phyloP scores from a whole-genome alignment of 495 filamentous ascomycete genomes.

The Amniculicola lignicola region DNA sequence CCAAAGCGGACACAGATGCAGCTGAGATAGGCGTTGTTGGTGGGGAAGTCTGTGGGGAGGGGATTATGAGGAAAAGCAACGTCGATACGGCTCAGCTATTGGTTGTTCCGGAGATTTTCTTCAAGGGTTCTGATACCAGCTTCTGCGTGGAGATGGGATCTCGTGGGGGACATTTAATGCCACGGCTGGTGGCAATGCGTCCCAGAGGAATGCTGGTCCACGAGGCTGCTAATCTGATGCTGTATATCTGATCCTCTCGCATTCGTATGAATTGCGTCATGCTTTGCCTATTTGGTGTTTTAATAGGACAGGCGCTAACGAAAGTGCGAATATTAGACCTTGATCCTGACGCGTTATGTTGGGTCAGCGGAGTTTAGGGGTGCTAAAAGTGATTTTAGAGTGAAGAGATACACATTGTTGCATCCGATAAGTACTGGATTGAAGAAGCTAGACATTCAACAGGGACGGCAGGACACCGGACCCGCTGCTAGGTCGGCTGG shows the following conservation, averaged over 20 bases:
- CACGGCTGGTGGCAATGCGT: neutral
- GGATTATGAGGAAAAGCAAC: neutral
- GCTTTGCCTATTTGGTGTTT: too few relatives aligned
- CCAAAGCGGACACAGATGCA: neutral
- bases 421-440: neutral
- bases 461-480: neutral
- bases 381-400: neutral
- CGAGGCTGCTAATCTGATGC: neutral
- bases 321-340: too few relatives aligned
- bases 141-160: neutral
- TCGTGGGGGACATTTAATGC: slow-evolving; percentile 3
- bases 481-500: neutral
- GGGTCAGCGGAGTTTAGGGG: neutral
- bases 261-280: too few relatives aligned
- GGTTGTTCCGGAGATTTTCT: neutral
- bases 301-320: too few relatives aligned
- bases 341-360: too few relatives aligned
- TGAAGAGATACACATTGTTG: neutral
- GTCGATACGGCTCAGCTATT: neutral
- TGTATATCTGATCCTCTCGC: too few relatives aligned
- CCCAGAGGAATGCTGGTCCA: neutral
- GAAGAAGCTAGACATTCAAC: neutral
- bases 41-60: slow-evolving; percentile 6
- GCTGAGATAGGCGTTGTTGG: neutral
- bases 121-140: neutral